Percentiles rank a stretch among this genome's conserved stretches.
Conservation (phyloP, 1,139 yeast species). For the Yamadazyma spencermartinsiae region DNA sequence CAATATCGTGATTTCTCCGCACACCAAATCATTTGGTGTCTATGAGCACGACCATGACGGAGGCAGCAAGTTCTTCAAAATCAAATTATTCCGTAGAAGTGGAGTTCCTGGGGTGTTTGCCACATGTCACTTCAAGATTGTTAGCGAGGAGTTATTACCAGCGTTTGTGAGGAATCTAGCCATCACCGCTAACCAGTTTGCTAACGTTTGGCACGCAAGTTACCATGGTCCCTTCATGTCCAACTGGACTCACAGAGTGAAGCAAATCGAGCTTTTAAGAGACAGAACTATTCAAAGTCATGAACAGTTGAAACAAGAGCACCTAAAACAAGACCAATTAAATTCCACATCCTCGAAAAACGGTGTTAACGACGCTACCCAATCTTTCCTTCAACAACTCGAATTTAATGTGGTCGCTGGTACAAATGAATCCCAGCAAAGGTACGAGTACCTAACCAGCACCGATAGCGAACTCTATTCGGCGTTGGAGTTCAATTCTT, state of each 20-base stretch:
- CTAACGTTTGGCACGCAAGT: constrained; percentile 67
- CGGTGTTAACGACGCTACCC: constrained; percentile 23
- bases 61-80: constrained; percentile 45
- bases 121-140: constrained; percentile 70
- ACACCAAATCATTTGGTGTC: constrained; percentile 25
- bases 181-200: constrained; percentile 68
- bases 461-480: constrained; percentile 28
- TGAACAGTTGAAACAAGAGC: constrained; percentile 21
- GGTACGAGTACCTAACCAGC: constrained; percentile 14
- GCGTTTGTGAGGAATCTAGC: constrained; percentile 67
- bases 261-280: constrained; percentile 53
- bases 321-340: constrained; percentile 16
- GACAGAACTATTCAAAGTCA: constrained; percentile 40
- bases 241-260: constrained; percentile 68
- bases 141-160: constrained; percentile 61
- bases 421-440: constrained; percentile 8
- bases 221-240: constrained; percentile 48
- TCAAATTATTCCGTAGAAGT: constrained; percentile 60
- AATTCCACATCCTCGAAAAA: constrained; percentile 12
- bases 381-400: constrained; percentile 31
- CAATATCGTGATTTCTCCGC: constrained; percentile 77
- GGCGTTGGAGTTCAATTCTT: constrained; percentile 46
- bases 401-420: constrained; percentile 18
- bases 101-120: constrained; percentile 80
- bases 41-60: not conserved